Conservation (phyloP, 805 yeast genomes). For the Schwanniomyces yamadae region DNA sequence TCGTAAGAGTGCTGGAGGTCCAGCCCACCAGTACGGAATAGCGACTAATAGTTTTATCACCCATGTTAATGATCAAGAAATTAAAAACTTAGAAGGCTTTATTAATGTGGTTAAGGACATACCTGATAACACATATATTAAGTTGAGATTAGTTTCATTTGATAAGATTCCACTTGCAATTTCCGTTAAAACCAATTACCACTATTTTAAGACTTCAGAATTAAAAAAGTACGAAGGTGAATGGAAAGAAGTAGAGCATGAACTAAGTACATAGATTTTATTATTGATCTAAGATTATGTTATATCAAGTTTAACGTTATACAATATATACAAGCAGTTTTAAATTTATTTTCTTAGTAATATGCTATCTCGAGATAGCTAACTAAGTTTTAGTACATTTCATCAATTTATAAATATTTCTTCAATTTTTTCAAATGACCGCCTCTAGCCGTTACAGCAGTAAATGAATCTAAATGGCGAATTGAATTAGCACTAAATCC, state of each 20-base stretch:
- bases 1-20: conserved; percentile 74
- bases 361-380: not conserved
- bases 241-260: conserved; percentile 50
- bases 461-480: conserved; percentile 59
- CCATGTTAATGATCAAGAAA: conserved; percentile 76
- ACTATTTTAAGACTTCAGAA: conserved; percentile 78
- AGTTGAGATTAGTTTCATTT: conserved; percentile 76
- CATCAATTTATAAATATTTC: conserved; percentile 23
- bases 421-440: conserved; percentile 60
- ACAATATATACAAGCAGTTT: conserved; percentile 1
- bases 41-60: conserved; percentile 82
- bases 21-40: conserved; percentile 79
- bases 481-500: conserved; percentile 73
- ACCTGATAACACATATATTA: conserved; percentile 78
- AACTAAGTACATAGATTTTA: conserved; percentile 13
- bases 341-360: not conserved
- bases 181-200: conserved; percentile 82
- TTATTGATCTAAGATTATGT: too few species aligned
- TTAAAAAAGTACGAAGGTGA: conserved; percentile 50
- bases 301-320: not conserved
- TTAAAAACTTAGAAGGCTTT: conserved; percentile 69
- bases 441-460: conserved; percentile 48
- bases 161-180: conserved; percentile 87
- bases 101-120: conserved; percentile 63
- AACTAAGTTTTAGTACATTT: not conserved